phyloP scores from a whole-genome alignment of 1,284 basidiomycete genomes.

The Cryptococcus floricola region DNA sequence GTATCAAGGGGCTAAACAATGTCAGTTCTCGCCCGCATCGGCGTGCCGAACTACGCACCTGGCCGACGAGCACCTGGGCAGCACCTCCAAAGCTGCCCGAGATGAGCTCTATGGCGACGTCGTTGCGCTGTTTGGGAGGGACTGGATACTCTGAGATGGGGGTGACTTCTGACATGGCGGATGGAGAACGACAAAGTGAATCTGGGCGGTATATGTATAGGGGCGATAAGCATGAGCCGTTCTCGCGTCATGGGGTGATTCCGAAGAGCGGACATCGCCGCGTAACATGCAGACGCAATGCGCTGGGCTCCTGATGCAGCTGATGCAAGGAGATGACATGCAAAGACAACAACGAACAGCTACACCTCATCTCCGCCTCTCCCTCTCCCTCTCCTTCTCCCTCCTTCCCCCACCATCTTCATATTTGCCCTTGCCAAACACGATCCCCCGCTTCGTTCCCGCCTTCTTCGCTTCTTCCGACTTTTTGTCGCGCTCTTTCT shows the following conservation, averaged over 20 bases:
- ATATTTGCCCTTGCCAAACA: constrained; percentile 50
- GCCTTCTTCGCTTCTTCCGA: constrained; percentile 58
- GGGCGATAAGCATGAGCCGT: too few relatives aligned
- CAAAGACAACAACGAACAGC: too few relatives aligned
- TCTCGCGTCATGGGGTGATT: too few relatives aligned
- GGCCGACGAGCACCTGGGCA: constrained; percentile 69
- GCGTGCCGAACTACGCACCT: constrained; percentile 46
- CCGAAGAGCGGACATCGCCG: too few relatives aligned
- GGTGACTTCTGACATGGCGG: constrained; percentile 12
- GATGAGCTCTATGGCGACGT: constrained; percentile 46
- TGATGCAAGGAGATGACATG: too few relatives aligned
- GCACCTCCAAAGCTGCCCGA: constrained; percentile 50
- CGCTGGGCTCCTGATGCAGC: too few relatives aligned
- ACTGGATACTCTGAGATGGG: constrained; percentile 24
- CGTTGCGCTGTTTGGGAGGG: constrained; percentile 38
- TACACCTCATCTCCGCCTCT: background rate
- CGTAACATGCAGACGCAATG: too few relatives aligned
- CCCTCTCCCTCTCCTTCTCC: constrained; percentile 4
- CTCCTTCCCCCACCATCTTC: constrained; percentile 3
- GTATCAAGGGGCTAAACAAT: constrained; percentile 61
- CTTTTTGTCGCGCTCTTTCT: constrained; percentile 59
- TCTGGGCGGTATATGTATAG: too few relatives aligned
- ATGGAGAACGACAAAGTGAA: background rate
- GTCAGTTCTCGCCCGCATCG: background rate
- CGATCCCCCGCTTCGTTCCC: constrained; percentile 58